Conservation (phyloP, 2,329 filamentous ascomycete genomes). For the Pestalotiopsis sp. region DNA sequence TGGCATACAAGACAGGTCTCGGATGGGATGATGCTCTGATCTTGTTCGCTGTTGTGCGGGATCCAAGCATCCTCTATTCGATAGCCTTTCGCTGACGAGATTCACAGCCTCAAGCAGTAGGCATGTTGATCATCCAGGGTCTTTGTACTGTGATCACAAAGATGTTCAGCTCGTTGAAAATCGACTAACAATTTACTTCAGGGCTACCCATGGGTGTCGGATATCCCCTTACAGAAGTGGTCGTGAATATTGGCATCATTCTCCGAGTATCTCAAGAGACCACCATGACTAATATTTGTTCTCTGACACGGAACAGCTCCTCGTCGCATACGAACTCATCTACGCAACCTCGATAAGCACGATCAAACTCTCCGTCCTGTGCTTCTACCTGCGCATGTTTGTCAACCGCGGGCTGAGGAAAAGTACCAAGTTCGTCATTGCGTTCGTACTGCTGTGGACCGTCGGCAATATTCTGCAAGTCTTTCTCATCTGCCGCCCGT, state of each 20-base stretch:
- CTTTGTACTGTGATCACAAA: background rate
- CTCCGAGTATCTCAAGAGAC: background rate
- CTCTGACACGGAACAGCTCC: background rate
- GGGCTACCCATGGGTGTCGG: background rate
- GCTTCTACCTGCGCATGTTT: slow-evolving; percentile 33
- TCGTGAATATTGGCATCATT: background rate
- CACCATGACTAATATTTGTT: background rate
- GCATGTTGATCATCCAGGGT: background rate
- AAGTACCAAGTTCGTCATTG: slow-evolving; percentile 31
- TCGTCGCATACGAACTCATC: slow-evolving; percentile 11
- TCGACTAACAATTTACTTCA: background rate
- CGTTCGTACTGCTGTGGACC: slow-evolving; percentile 32
- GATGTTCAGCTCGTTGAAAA: background rate
- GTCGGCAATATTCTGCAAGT: slow-evolving; percentile 26
- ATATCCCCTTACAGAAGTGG: background rate
- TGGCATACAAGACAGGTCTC: background rate
- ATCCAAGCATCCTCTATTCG: background rate
- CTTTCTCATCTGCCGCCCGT: slow-evolving; percentile 30
- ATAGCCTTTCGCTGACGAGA: background rate
- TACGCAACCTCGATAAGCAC: slow-evolving; percentile 28
- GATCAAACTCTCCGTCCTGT: slow-evolving; percentile 33
- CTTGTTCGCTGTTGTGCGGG: background rate
- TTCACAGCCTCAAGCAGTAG: background rate
- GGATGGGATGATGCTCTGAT: slow-evolving; percentile 6
- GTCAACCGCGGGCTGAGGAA: slow-evolving; percentile 3